Conservation (phyloP, 345 rosid genomes). For the Moricandia arvensis region DNA sequence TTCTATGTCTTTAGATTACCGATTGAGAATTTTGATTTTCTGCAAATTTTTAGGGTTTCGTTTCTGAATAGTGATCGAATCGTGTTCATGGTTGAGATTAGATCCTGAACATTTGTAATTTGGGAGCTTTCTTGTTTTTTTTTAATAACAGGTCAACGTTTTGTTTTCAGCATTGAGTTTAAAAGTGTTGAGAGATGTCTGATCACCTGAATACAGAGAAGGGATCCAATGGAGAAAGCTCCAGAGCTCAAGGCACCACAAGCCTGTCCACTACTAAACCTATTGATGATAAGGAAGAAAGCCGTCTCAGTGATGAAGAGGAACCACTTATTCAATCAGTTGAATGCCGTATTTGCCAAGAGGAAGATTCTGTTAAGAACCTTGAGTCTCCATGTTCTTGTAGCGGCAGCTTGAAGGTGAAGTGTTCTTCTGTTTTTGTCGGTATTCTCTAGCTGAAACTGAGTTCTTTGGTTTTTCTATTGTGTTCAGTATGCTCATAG, state of each 20-base stretch:
- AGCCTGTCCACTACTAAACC: conserved; percentile 29
- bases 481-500: conserved; percentile 81
- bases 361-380: conserved; percentile 74
- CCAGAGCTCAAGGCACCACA: conserved; percentile 34
- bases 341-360: conserved; percentile 99
- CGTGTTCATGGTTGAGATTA: not conserved
- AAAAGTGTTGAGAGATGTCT: conserved; percentile 45
- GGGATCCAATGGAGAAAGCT: conserved; percentile 40
- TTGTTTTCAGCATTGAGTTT: not conserved
- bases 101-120: conserved; percentile 13
- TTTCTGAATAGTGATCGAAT: conserved; percentile 10
- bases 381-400: conserved; percentile 95
- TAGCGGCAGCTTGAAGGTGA: conserved; percentile 95
- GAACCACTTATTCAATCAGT: conserved; percentile 72
- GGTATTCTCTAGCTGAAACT: not conserved
- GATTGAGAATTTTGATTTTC: not conserved
- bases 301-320: conserved; percentile 34
- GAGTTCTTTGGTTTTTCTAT: not conserved
- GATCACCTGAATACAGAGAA: conserved; percentile 44
- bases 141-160: conserved; percentile 25
- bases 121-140: not conserved
- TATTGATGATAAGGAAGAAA: conserved; percentile 24
- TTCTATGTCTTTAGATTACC: not conserved
- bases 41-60: conserved; percentile 21
- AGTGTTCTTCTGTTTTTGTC: not conserved